Percentiles rank a stretch among this genome's conserved stretches.
phyloP scores from a whole-genome alignment of 2,329 filamentous ascomycete species.

The Chaetomium olivaceum region DNA sequence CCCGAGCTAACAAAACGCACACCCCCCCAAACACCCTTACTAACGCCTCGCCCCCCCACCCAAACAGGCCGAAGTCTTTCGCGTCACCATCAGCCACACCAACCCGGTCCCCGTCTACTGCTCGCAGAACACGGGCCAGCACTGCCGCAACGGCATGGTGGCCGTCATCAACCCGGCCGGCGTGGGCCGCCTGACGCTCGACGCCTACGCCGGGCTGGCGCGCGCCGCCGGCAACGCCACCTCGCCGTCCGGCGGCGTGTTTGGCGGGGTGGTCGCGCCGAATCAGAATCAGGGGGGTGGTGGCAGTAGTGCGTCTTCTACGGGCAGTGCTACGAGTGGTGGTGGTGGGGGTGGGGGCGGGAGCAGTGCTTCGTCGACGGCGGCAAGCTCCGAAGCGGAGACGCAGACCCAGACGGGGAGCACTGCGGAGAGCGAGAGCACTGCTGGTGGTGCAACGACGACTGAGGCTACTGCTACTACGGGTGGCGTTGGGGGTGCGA shows the following conservation, averaged over 20 bases:
- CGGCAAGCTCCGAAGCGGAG: background rate
- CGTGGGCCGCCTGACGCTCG: slow-evolving; percentile 20
- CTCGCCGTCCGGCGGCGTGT: slow-evolving; percentile 23
- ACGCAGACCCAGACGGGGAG: background rate
- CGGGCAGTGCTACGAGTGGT: background rate
- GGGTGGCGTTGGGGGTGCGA: background rate
- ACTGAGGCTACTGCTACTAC: background rate
- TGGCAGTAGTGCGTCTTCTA: no score
- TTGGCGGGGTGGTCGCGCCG: slow-evolving; percentile 27
- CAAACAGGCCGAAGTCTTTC: slow-evolving; percentile 41
- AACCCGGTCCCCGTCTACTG: slow-evolving; percentile 50
- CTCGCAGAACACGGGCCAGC: slow-evolving; percentile 41
- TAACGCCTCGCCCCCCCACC: background rate
- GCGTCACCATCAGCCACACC: slow-evolving; percentile 45
- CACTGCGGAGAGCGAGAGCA: background rate
- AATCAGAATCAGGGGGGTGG: background rate
- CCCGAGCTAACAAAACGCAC: no score
- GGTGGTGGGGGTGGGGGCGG: background rate
- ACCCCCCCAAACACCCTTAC: background rate
- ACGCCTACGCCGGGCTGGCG: slow-evolving; percentile 27
- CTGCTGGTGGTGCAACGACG: background rate
- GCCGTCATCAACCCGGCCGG: slow-evolving; percentile 42
- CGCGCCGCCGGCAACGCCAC: slow-evolving; percentile 23
- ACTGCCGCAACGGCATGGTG: slow-evolving; percentile 53
- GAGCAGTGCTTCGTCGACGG: background rate